Evolutionary conservation across 805 yeast genomes (phyloP).

Genomic region (Yamadazyma tumulicola): DNA sequence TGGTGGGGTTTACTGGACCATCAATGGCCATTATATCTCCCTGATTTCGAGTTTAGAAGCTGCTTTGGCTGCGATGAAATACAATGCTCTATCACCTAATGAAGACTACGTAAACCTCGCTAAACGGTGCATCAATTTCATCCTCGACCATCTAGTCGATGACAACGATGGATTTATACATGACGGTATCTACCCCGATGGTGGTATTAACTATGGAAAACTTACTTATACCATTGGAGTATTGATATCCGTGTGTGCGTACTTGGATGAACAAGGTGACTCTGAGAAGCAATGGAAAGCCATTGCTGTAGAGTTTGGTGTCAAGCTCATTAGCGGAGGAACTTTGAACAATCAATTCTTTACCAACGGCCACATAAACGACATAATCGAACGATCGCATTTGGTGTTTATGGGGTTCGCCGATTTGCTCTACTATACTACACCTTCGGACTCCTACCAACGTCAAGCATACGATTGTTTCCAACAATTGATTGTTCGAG

Average conservation of each 20-base stretch:
- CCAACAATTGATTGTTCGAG: constrained; percentile 16
- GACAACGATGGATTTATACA: constrained; percentile 14
- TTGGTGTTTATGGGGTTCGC: constrained; percentile 24
- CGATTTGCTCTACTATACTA: constrained; percentile 19
- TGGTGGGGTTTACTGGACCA: constrained; percentile 20
- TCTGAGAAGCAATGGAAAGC: constrained; percentile 17
- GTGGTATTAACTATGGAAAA: constrained; percentile 22
- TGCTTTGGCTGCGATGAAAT: constrained; percentile 20
- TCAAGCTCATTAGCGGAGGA: constrained; percentile 14
- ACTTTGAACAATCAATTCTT: constrained; percentile 16
- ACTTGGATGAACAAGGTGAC: constrained; percentile 13
- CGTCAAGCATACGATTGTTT: constrained; percentile 16
- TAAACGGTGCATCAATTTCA: constrained; percentile 13
- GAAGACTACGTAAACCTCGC: constrained; percentile 14
- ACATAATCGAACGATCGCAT: constrained; percentile 22
- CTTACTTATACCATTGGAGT: constrained; percentile 28
- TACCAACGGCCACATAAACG: constrained; percentile 20
- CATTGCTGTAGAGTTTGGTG: constrained; percentile 20
- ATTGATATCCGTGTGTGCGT: constrained; percentile 22
- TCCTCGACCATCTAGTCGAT: constrained; percentile 13
- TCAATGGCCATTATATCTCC: constrained; percentile 17
- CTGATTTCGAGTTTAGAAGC: constrained; percentile 23
- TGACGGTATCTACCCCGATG: constrained; percentile 18
- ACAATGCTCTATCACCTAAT: constrained; percentile 12
- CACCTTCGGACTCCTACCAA: constrained; percentile 13